Percentiles rank a stretch among this genome's conserved stretches.
phyloP scores from a whole-genome alignment of 1,284 basidiomycete genomes.

The Moniliella sp. region DNA sequence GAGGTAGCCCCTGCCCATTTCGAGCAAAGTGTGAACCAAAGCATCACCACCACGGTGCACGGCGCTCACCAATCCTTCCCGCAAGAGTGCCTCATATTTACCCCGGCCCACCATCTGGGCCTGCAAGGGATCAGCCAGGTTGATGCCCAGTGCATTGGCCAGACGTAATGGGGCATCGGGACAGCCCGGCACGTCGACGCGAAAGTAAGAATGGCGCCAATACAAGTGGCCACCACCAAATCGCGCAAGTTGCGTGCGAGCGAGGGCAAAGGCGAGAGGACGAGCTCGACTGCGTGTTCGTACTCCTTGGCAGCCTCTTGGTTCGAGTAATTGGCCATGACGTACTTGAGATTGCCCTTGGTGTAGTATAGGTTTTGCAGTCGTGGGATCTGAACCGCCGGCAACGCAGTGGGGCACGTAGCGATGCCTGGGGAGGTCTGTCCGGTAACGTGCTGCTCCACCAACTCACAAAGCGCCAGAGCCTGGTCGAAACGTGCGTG shows the following conservation, averaged over 20 bases:
- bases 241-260: conserved; percentile 13
- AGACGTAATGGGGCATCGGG: conserved; percentile 10
- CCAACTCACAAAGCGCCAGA: too few relatives aligned
- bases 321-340: conserved; percentile 12
- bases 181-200: conserved; percentile 15
- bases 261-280: conserved; percentile 10
- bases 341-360: conserved; percentile 36
- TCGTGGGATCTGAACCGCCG: conserved; percentile 34
- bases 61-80: conserved; percentile 18
- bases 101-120: conserved; percentile 9
- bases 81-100: conserved; percentile 9
- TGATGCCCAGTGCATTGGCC: conserved; percentile 12
- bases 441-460: conserved; percentile 16
- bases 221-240: conserved; percentile 19
- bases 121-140: conserved; percentile 10
- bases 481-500: too few relatives aligned
- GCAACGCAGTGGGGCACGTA: conserved; percentile 17
- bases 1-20: conserved; percentile 16
- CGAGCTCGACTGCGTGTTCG: conserved; percentile 32
- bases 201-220: conserved; percentile 18
- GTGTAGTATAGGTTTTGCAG: conserved; percentile 38
- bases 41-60: conserved; percentile 16
- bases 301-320: conserved; percentile 34
- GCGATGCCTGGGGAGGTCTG: too few relatives aligned
- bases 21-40: conserved; percentile 11